phyloP scores from a whole-genome alignment of 345 rosid genomes.

The Combretum micranthum region DNA sequence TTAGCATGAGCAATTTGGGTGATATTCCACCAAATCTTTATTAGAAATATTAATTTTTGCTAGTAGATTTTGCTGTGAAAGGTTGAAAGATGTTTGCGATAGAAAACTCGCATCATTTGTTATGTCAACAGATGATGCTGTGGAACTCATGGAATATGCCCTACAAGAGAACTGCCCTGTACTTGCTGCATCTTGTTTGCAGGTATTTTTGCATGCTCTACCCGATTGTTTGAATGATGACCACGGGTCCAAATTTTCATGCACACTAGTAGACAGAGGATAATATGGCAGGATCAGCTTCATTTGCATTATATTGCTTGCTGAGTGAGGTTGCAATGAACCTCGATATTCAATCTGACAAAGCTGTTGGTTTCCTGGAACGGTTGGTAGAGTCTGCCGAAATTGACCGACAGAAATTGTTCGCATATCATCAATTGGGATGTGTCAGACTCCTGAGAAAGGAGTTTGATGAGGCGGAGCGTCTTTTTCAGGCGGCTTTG shows the following conservation, averaged over 20 bases:
- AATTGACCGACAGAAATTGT: slow-evolving; percentile 51
- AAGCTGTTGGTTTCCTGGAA: slow-evolving; percentile 57
- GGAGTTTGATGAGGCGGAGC: slow-evolving; percentile 75
- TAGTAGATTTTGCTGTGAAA: slow-evolving; percentile 91
- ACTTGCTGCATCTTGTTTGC: slow-evolving; percentile 87
- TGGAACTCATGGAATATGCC: slow-evolving; percentile 90
- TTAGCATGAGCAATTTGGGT: slow-evolving; percentile 52
- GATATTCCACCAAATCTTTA: slow-evolving; percentile 54
- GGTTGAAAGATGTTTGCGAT: slow-evolving; percentile 78
- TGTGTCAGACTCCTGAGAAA: slow-evolving; percentile 76
- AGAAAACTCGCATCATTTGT: slow-evolving; percentile 73
- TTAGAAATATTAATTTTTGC: slow-evolving; percentile 80
- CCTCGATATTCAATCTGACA: slow-evolving; percentile 63
- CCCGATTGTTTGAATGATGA: slow-evolving; percentile 77
- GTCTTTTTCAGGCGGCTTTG: slow-evolving; percentile 58
- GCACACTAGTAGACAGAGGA: slow-evolving; percentile 42
- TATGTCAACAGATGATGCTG: slow-evolving; percentile 63
- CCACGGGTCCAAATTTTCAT: slow-evolving; percentile 53
- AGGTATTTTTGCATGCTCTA: slow-evolving; percentile 60
- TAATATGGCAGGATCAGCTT: slow-evolving; percentile 71
- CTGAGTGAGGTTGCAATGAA: slow-evolving; percentile 85
- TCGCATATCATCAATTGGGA: slow-evolving; percentile 92
- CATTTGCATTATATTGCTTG: slow-evolving; percentile 71
- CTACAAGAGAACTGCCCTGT: slow-evolving; percentile 68
- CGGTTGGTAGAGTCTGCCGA: slow-evolving; percentile 65